Conservation (phyloP, 352 stramenopile species). For the Plasmopara halstedii region DNA sequence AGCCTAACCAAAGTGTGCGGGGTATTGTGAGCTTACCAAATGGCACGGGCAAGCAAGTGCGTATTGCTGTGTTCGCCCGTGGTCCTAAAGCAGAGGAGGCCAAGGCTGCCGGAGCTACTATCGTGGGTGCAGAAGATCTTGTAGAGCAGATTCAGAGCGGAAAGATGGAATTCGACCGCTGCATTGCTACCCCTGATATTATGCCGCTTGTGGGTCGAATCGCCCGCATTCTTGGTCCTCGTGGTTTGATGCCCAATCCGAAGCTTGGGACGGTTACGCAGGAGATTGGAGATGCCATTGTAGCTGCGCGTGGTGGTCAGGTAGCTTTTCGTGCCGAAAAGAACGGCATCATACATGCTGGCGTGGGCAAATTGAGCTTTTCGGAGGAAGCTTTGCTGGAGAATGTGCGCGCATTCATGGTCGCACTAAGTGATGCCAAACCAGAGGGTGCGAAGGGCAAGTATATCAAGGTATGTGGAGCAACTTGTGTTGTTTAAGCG, state of each 20-base stretch:
- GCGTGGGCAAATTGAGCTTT: slow-evolving; percentile 86
- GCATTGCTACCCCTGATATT: slow-evolving; percentile 89
- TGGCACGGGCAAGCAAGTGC: slow-evolving; percentile 80
- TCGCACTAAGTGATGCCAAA: slow-evolving; percentile 86
- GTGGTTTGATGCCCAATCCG: slow-evolving; percentile 96
- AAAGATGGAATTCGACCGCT: slow-evolving; percentile 88
- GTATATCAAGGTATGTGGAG: slow-evolving; percentile 76
- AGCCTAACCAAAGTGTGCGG: slow-evolving; percentile 85
- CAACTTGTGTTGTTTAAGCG: neutral
- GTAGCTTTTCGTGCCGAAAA: slow-evolving; percentile 88
- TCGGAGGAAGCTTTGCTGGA: slow-evolving; percentile 85
- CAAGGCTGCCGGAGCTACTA: slow-evolving; percentile 79
- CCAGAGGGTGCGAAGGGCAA: slow-evolving; percentile 90
- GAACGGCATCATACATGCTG: slow-evolving; percentile 86
- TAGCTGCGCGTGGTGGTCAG: slow-evolving; percentile 70
- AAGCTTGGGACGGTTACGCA: slow-evolving; percentile 95
- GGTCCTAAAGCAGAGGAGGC: slow-evolving; percentile 86
- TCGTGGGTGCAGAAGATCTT: slow-evolving; percentile 88
- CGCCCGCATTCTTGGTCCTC: slow-evolving; percentile 91
- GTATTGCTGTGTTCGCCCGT: slow-evolving; percentile 88
- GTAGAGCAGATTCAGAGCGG: slow-evolving; percentile 85
- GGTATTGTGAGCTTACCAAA: slow-evolving; percentile 81
- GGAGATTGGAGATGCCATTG: slow-evolving; percentile 82
- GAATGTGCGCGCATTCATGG: slow-evolving; percentile 90
- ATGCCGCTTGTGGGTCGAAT: slow-evolving; percentile 91